Conservation (phyloP, 441 rosid species). For the Jatropha multifida region DNA sequence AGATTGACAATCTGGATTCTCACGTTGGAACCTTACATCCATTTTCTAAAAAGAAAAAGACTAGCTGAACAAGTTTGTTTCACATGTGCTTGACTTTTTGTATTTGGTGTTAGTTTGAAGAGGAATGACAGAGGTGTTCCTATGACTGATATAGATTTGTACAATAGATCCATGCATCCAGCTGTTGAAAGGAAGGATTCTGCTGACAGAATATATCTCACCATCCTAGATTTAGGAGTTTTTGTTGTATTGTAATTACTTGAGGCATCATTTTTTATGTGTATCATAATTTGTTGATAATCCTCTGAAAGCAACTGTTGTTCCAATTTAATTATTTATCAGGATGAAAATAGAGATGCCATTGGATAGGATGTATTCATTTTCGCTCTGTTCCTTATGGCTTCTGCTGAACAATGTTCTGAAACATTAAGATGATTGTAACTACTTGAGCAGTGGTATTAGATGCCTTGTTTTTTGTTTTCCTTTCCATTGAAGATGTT, state of each 20-base stretch:
- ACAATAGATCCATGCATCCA: slow-evolving; percentile 12
- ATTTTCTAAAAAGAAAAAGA: slow-evolving; percentile 40
- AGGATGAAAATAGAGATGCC: slow-evolving; percentile 2
- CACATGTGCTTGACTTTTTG: background rate
- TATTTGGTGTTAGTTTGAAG: slow-evolving; percentile 18
- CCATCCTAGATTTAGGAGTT: slow-evolving; percentile 3
- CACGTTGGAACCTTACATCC: slow-evolving; percentile 43
- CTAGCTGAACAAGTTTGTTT: slow-evolving; percentile 23
- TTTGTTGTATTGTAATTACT: slow-evolving; percentile 16
- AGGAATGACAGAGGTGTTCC: slow-evolving; percentile 3
- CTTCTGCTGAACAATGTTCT: background rate
- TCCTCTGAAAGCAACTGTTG: background rate
- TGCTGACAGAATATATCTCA: background rate
- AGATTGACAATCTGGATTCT: slow-evolving; percentile 41
- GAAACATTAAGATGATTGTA: background rate
- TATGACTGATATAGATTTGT: slow-evolving; percentile 15
- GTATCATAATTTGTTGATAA: slow-evolving; percentile 24
- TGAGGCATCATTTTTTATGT: slow-evolving; percentile 21
- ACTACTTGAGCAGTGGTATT: background rate
- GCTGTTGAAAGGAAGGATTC: slow-evolving; percentile 5
- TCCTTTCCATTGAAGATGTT: background rate
- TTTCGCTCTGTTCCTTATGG: background rate
- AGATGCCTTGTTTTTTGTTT: background rate
- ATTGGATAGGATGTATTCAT: background rate
- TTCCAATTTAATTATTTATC: slow-evolving; percentile 4